Base-by-base conservation (phyloP, 179 eudicot species). In the Silene coronaria region DNA sequence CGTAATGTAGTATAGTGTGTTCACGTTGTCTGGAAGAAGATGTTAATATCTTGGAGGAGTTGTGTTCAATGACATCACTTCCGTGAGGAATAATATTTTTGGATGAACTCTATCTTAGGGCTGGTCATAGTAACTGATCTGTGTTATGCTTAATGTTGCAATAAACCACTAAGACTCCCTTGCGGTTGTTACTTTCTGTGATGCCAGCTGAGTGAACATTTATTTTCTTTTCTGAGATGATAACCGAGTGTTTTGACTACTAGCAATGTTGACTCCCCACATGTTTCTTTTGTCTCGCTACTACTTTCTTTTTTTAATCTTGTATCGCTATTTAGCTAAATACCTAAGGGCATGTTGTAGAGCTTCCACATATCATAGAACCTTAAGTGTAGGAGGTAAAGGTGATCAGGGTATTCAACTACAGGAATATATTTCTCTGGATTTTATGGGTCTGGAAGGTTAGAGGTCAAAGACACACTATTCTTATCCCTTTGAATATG, bases 211-310 rank as follows among this genome's bases (percentile, higher is more conserved):
- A 0, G 12, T 38, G 45, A 38, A 38, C 9, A 38, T 2, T 38
- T 38, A 10, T 38, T 38, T 7, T 38, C 45, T 38, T 38, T 38
- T 38, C 12, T 38, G 2, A 38, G 45, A 38, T 38, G 45, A 38
- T 38, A 38, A 0, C 45, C 12, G 45, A 38, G 45, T 38, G 45
- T 38, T 38, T 38, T 38, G 45, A 0, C 45, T 7, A 38, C 45
- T 38, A 38, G 48, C 13, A 11, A 1, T 42, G 48, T 42, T 42
- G 14, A 42, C 48, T 67, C 22, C 17, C 17, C 9, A 55, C 26
- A 69, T 46, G 19, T 22, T 69, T 12, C 58, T 23, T 46, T 42
- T 66, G 5, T 42, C 55, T 67, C 71, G 30, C 55, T 67, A 67
- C 48, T 42, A 42, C 13, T 42, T 42, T 42, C 14, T 36, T 8